phyloP scores from a whole-genome alignment of 2,329 filamentous ascomycete genomes.

The Microdochium bolleyi region DNA sequence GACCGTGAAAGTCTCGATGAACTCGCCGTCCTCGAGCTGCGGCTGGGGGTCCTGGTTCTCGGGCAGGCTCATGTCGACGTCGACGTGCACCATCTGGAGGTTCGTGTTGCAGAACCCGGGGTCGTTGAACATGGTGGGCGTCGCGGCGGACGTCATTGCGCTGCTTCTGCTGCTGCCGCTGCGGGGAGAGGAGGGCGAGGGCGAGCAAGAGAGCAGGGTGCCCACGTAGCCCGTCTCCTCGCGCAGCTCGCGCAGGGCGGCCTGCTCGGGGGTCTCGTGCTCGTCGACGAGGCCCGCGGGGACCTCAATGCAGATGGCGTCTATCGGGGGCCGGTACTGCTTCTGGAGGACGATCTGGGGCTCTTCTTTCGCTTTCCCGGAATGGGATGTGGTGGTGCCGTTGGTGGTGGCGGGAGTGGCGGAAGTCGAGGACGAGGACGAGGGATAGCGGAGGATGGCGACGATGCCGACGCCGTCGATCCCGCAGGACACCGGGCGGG shows the following conservation, averaged over 20 bases:
- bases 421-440: not conserved
- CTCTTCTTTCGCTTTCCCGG: constrained; percentile 13
- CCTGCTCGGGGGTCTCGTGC: constrained; percentile 52
- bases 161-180: not conserved
- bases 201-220: not conserved
- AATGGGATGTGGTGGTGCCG: not conserved
- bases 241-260: constrained; percentile 54
- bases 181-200: not conserved
- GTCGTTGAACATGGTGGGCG: constrained; percentile 28
- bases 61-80: constrained; percentile 59
- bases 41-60: constrained; percentile 64
- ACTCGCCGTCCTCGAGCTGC: constrained; percentile 70
- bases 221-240: constrained; percentile 63
- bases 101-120: constrained; percentile 62
- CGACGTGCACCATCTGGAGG: constrained; percentile 63
- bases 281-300: constrained; percentile 57
- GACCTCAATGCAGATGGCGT: constrained; percentile 53
- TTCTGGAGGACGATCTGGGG: constrained; percentile 57
- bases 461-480: constrained; percentile 70
- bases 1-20: constrained; percentile 71
- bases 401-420: not conserved
- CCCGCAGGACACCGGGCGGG: constrained; percentile 50
- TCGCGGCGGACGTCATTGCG: not conserved
- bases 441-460: constrained; percentile 50
- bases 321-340: constrained; percentile 57